Evolutionary conservation across 306 rosid species (phyloP).

Genomic region (Rosa rugosa): DNA sequence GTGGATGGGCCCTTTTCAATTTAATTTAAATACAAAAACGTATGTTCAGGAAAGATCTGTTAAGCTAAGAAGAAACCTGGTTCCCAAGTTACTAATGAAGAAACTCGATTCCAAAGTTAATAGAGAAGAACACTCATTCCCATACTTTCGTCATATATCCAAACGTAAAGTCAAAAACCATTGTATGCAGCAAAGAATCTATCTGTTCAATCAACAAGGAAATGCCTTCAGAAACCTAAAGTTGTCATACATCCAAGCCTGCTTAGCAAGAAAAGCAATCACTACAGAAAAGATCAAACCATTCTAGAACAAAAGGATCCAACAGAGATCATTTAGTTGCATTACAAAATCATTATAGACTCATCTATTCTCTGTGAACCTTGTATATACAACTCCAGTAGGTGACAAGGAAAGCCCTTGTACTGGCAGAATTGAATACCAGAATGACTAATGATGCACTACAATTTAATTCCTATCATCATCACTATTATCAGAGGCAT

Average conservation of each 20-base stretch:
- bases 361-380: neutral
- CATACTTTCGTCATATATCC: neutral
- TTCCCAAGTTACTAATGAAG: neutral
- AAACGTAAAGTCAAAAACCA: neutral
- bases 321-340: neutral
- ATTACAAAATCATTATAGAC: neutral
- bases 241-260: neutral
- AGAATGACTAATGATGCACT: neutral
- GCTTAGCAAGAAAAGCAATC: neutral
- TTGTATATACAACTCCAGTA: neutral
- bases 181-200: neutral
- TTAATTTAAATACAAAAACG: too few species aligned
- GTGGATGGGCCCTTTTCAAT: too few species aligned
- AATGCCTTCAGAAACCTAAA: neutral
- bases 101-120: neutral
- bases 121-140: neutral
- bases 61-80: neutral
- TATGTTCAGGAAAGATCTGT: neutral
- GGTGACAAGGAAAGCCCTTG: neutral
- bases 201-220: neutral
- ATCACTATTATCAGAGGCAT: constrained; percentile 28
- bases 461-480: neutral
- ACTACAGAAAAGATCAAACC: neutral
- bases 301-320: neutral
- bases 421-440: neutral